A percentile compares a stretch with the other conserved stretches of the same genome.
phyloP scores from a whole-genome alignment of 139 green algal genomes.

The Protoeuglena noctilucae region DNA sequence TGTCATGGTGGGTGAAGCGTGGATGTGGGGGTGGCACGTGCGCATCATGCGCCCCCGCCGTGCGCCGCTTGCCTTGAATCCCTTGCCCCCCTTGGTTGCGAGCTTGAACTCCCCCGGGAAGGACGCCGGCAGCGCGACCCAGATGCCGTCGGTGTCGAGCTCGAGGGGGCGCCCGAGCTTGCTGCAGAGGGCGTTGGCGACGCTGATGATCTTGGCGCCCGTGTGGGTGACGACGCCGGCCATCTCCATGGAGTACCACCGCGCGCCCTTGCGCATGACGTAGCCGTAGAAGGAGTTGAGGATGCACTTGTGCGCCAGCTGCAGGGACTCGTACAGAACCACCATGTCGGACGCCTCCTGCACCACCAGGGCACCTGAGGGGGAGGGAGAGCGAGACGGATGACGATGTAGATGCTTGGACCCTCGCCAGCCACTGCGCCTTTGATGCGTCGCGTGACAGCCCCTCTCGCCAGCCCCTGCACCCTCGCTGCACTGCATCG shows the following conservation, averaged over 20 bases:
- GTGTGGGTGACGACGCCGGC: slow-evolving; percentile 93
- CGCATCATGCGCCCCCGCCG: slow-evolving; percentile 1
- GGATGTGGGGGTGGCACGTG: neutral
- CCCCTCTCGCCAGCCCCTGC: too few species aligned
- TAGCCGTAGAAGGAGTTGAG: slow-evolving; percentile 97
- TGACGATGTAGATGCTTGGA: too few species aligned
- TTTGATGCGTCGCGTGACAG: too few species aligned
- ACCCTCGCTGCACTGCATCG: too few species aligned
- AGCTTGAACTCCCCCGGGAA: slow-evolving; percentile 93
- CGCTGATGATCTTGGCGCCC: slow-evolving; percentile 90
- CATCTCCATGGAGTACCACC: slow-evolving; percentile 99
- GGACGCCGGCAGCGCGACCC: slow-evolving; percentile 72
- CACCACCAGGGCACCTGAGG: slow-evolving; percentile 5
- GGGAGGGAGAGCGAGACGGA: too few species aligned
- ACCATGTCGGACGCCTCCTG: slow-evolving; percentile 67
- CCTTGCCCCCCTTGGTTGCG: neutral
- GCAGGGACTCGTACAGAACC: slow-evolving; percentile 79
- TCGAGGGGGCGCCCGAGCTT: slow-evolving; percentile 77
- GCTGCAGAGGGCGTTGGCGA: slow-evolving; percentile 47
- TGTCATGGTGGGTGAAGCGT: slow-evolving; percentile 39
- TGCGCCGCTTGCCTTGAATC: neutral
- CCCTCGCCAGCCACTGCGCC: too few species aligned
- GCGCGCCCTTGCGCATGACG: slow-evolving; percentile 80
- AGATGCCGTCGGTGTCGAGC: slow-evolving; percentile 98
- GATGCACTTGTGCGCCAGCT: slow-evolving; percentile 99